phyloP scores from a whole-genome alignment of 208 protist genomes.

The Borovskyia barvae region DNA sequence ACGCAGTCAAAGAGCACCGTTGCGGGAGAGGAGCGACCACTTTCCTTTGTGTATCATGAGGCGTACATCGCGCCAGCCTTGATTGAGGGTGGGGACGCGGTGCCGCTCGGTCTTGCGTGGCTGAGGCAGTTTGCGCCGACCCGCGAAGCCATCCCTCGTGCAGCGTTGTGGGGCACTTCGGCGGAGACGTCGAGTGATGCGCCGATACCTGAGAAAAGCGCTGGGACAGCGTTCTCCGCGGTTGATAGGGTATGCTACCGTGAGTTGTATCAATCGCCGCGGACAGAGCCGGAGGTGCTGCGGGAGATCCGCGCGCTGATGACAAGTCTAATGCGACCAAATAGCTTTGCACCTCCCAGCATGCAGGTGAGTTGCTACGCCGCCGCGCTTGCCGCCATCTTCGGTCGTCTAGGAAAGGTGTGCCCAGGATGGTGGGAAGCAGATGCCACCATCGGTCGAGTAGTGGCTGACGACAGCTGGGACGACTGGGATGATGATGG shows the following conservation, averaged over 20 bases:
- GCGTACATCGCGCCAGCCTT: slow-evolving; percentile 62
- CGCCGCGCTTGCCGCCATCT: slow-evolving; percentile 20
- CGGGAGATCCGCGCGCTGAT: slow-evolving; percentile 51
- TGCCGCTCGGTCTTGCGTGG: slow-evolving; percentile 65
- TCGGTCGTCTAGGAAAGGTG: slow-evolving; percentile 30
- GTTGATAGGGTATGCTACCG: slow-evolving; percentile 20
- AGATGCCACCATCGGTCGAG: background rate
- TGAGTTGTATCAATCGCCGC: slow-evolving; percentile 41
- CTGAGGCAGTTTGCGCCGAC: slow-evolving; percentile 46
- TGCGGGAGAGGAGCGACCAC: slow-evolving; percentile 14
- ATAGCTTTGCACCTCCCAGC: background rate
- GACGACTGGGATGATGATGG: slow-evolving; percentile 1
- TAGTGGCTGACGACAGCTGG: background rate
- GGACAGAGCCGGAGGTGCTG: slow-evolving; percentile 54
- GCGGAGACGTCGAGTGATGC: background rate
- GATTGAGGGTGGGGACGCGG: slow-evolving; percentile 72
- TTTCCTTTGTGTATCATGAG: slow-evolving; percentile 61
- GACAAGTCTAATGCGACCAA: slow-evolving; percentile 20
- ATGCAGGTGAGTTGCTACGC: slow-evolving; percentile 23
- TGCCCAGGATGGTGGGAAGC: slow-evolving; percentile 22
- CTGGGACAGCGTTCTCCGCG: slow-evolving; percentile 13
- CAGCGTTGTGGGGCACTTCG: slow-evolving; percentile 8
- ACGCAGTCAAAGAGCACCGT: background rate
- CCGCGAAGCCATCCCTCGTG: slow-evolving; percentile 25
- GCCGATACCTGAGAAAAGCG: slow-evolving; percentile 1